These are phyloP conservation scores for Xylariales sp. DNA, from an alignment of 2,329 filamentous ascomycete species.

Conservation along the genomic window DNA sequence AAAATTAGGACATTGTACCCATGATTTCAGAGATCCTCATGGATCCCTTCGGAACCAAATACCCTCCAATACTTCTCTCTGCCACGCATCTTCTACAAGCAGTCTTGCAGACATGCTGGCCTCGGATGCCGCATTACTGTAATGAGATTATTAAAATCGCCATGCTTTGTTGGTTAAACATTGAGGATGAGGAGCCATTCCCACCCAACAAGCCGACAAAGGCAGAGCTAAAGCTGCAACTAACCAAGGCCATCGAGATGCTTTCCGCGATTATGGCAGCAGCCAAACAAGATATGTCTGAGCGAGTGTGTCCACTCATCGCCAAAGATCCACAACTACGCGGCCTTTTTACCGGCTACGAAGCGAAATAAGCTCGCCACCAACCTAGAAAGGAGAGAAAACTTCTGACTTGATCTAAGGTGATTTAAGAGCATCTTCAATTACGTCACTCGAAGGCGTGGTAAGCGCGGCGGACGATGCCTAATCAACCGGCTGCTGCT, in stretches of 20 bases:
- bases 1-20: slow-evolving; percentile 71
- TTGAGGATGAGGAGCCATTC: slow-evolving; percentile 54
- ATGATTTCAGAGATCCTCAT: slow-evolving; percentile 73
- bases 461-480: slow-evolving; percentile 38
- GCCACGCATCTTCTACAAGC: slow-evolving; percentile 65
- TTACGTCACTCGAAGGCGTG: slow-evolving; percentile 43
- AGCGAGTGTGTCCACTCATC: slow-evolving; percentile 51
- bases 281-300: slow-evolving; percentile 45
- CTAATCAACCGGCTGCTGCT: slow-evolving; percentile 79
- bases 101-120: slow-evolving; percentile 74
- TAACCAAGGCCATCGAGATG: slow-evolving; percentile 52
- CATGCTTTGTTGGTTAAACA: slow-evolving; percentile 71
- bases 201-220: slow-evolving; percentile 25
- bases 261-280: slow-evolving; percentile 52
- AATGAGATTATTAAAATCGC: slow-evolving; percentile 73
- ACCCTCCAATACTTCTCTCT: slow-evolving; percentile 64
- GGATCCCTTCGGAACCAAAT: slow-evolving; percentile 73
- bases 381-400: slow-evolving; percentile 1
- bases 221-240: slow-evolving; percentile 48
- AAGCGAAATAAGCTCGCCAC: slow-evolving; percentile 22
- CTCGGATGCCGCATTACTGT: slow-evolving; percentile 71
- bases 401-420: slow-evolving; percentile 19
- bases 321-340: slow-evolving; percentile 52
- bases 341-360: slow-evolving; percentile 47
- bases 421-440: slow-evolving; percentile 29